These are phyloP conservation scores for Aspergillus ochraceus DNA, from an alignment of 2,329 filamentous ascomycete genomes.

Conservation along the genomic window DNA sequence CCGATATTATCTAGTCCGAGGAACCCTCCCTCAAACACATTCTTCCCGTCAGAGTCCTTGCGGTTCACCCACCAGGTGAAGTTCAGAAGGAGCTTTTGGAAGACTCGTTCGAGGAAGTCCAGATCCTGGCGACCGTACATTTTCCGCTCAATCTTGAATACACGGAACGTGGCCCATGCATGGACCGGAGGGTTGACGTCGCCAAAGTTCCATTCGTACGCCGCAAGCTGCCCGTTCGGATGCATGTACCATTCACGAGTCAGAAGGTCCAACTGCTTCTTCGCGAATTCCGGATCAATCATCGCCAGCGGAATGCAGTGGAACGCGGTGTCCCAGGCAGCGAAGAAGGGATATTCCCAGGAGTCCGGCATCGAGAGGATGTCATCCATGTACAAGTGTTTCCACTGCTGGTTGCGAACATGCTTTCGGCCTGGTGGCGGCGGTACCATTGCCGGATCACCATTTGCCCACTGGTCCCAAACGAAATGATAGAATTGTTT, in stretches of 20 bases:
- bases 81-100: constrained; percentile 92
- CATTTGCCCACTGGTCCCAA: constrained; percentile 97
- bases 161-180: constrained; percentile 91
- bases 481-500: constrained; percentile 97
- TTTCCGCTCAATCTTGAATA: constrained; percentile 98
- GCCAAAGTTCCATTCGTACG: constrained; percentile 96
- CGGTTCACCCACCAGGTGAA: constrained; percentile 99
- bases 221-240: constrained; percentile 90
- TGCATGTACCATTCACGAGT: constrained; percentile 99
- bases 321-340: constrained; percentile 95
- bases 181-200: constrained; percentile 97
- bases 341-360: constrained; percentile 98
- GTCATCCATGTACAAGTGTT: constrained; percentile 91
- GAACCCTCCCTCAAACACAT: constrained; percentile 96
- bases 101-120: constrained; percentile 93
- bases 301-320: constrained; percentile 95
- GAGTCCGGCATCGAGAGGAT: constrained; percentile 97
- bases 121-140: constrained; percentile 92
- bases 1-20: constrained; percentile 96
- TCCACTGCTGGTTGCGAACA: constrained; percentile 87
- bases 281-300: constrained; percentile 96
- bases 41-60: constrained; percentile 92
- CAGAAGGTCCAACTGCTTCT: constrained; percentile 95
- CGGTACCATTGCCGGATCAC: constrained; percentile 83
- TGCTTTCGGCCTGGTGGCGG: constrained; percentile 77